Percentiles rank a stretch among this genome's conserved stretches.
phyloP scores from a whole-genome alignment of 2,329 filamentous ascomycete species.

The Scytalidium sp. region DNA sequence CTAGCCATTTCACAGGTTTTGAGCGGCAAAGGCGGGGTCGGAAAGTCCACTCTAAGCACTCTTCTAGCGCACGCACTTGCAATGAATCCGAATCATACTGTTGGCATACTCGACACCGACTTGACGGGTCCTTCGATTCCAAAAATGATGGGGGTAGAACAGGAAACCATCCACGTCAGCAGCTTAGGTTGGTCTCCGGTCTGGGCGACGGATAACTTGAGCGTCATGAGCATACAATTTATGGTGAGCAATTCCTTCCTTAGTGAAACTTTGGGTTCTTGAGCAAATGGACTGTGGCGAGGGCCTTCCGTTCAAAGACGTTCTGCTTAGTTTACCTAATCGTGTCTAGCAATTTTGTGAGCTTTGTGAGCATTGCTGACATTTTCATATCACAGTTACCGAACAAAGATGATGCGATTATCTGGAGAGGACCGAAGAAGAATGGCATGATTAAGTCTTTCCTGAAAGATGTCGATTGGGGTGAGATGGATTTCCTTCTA shows the following conservation, averaged over 20 bases:
- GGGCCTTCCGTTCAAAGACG: too few relatives aligned
- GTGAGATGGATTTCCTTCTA: conserved; percentile 86
- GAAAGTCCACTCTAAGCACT: conserved; percentile 90
- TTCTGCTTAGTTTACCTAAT: too few relatives aligned
- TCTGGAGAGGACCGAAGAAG: conserved; percentile 98
- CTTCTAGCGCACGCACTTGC: conserved; percentile 89
- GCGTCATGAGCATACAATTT: conserved; percentile 97
- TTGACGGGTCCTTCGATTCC: conserved; percentile 96
- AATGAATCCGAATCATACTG: conserved; percentile 70
- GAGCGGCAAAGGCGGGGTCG: conserved; percentile 93
- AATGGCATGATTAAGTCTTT: conserved; percentile 98
- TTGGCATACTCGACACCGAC: conserved; percentile 97
- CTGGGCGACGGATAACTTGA: conserved; percentile 91
- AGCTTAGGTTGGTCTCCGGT: conserved; percentile 90
- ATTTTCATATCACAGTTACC: too few relatives aligned
- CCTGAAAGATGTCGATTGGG: conserved; percentile 97
- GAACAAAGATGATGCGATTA: conserved; percentile 84
- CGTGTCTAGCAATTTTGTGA: too few relatives aligned
- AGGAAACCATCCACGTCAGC: conserved; percentile 89
- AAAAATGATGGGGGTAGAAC: conserved; percentile 98
- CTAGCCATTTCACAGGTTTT: too few relatives aligned
- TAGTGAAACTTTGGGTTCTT: too few relatives aligned
- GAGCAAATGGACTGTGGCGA: too few relatives aligned
- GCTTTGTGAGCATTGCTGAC: too few relatives aligned
- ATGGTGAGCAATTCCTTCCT: conserved; percentile 94